Base-by-base conservation (phyloP, 805 yeast species). In the Yamadazyma kitorensis region DNA sequence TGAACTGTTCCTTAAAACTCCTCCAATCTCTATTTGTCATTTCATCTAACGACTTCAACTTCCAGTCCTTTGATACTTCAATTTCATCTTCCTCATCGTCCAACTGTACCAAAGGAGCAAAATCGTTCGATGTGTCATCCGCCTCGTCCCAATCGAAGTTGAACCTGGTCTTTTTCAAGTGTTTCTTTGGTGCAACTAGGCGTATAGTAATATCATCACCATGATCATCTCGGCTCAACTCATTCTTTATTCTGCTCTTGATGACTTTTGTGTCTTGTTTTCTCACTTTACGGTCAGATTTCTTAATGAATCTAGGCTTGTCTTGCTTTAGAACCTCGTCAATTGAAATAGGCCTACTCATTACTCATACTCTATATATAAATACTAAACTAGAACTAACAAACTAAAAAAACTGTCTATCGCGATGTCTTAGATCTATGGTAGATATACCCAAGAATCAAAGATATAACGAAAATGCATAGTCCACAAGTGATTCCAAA, bases 21-120 rank as follows among this genome's bases (percentile, higher is more conserved):
- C 96, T 70, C 98, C 98, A 91, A 55, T 93, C 98, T 43, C 97
- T 68, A 0, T 70, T 64, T 0, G 76, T 74, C 98, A 91, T 88
- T 25, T 74, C 69, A 0, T 57, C 56, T 2, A 79, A 57, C 0
- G 72, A 54, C 49, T 91, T 93, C 25, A 77, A 69, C 0, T 77
- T 59, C 98, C 98, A 93, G 36, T 71, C 80, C 45, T 35, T 6
- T 13, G 29, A 29, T 49, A 20, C 36, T 34, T 24, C 31, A 10
- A 24, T 7, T n/a, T 25, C 34, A 39, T 48, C 43, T 9, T 20
- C 35, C 13, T 27, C 29, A 7, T 36, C 38, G n/a, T 47, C 45
- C 6, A 34, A 21, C 5, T 37, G 46, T 20, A 44, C 27, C 13
- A 70, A 52, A 0, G 81, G 78, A 32, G 61, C 61, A 36, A 62